Percentiles rank a stretch among this genome's conserved stretches.
phyloP scores from a whole-genome alignment of 2,329 filamentous ascomycete genomes.

The Calonectria naviculata region DNA sequence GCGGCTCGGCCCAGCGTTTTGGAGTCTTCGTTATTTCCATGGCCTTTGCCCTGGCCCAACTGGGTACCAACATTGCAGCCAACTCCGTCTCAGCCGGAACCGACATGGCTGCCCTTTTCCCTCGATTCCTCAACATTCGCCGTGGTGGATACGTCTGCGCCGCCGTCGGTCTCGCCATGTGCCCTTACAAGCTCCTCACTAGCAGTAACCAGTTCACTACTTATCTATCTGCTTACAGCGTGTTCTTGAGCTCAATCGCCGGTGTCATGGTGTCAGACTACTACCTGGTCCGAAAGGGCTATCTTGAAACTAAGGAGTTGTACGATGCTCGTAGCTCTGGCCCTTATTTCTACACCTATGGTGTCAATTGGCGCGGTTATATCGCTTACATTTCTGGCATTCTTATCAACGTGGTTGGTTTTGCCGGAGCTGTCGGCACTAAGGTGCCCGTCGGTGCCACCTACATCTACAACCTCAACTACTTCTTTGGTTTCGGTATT shows the following conservation, averaged over 20 bases:
- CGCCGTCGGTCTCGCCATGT: slow-evolving; percentile 83
- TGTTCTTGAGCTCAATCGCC: slow-evolving; percentile 93
- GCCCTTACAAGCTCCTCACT: slow-evolving; percentile 84
- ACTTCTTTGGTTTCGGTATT: slow-evolving; percentile 86
- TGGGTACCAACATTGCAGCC: slow-evolving; percentile 89
- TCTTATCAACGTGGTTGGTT: slow-evolving; percentile 90
- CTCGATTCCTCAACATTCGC: slow-evolving; percentile 85
- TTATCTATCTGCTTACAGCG: slow-evolving; percentile 90
- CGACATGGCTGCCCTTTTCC: slow-evolving; percentile 83
- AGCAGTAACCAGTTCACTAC: slow-evolving; percentile 87
- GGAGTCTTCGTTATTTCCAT: slow-evolving; percentile 79
- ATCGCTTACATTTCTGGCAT: slow-evolving; percentile 86
- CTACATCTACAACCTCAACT: slow-evolving; percentile 92
- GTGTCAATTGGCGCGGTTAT: slow-evolving; percentile 87
- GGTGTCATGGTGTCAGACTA: slow-evolving; percentile 94
- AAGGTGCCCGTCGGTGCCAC: slow-evolving; percentile 80
- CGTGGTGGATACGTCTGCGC: slow-evolving; percentile 91
- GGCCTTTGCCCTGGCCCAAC: slow-evolving; percentile 81
- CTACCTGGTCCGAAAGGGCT: slow-evolving; percentile 86
- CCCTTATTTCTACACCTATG: slow-evolving; percentile 80
- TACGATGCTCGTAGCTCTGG: slow-evolving; percentile 76
- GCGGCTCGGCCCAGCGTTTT: slow-evolving; percentile 75
- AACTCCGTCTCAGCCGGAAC: slow-evolving; percentile 88
- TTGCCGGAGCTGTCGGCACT: slow-evolving; percentile 81
- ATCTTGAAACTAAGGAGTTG: slow-evolving; percentile 80